Evolutionary conservation across 179 eudicot species (phyloP), one percentile per base, ranked within the genome.

Genomic region (Spergularia azorica): DNA sequence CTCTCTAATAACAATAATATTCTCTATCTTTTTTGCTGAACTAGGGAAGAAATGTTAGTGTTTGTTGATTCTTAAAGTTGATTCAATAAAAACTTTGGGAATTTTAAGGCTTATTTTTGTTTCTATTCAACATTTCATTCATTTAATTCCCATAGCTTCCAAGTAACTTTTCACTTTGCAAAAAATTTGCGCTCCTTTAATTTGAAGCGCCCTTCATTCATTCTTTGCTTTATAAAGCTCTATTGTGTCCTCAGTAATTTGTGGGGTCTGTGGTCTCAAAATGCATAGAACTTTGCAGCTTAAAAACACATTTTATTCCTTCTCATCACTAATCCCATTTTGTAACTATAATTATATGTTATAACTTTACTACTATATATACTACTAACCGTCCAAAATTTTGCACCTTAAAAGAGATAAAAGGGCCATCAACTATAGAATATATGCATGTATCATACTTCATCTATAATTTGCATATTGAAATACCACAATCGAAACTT

Each of bases 201-300:
- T 57, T 79, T 82, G 82, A 71, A 79, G 77, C 58, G 36, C 46
- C 72, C 48, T 66, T 57, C 75, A 73, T 66, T 57, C 75, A 73
- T 73, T 66, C 43, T 63, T 79, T 70, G 63, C 76, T 79, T 79
- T 75, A 72, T 75, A 79, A 82, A 79, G 85, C 85, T 79, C 66
- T 50, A 21, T 75, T 82, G 77, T 82, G 85, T 82, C 79, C 72
- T 75, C 21, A 71, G 77, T 56, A 52, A 5, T 58, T n/a, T 77
- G 85, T 80, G 82, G 79, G 81, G 82, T 78, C 46, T 71, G 51
- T 79, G 82, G 82, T 82, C 85, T 60, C 76, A 75, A 79, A 79
- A 82, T 82, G 82, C 62, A 82, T 79, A n/a, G 13, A 2, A 79
- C 85, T 79, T 82, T 82, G 80, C 66, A 75, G 66, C 76, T 20